Percentiles rank a stretch among this genome's conserved stretches.
These are phyloP conservation scores for Eucalyptus pauciflora DNA, from an alignment of 345 rosid species.

Conservation along the genomic window DNA sequence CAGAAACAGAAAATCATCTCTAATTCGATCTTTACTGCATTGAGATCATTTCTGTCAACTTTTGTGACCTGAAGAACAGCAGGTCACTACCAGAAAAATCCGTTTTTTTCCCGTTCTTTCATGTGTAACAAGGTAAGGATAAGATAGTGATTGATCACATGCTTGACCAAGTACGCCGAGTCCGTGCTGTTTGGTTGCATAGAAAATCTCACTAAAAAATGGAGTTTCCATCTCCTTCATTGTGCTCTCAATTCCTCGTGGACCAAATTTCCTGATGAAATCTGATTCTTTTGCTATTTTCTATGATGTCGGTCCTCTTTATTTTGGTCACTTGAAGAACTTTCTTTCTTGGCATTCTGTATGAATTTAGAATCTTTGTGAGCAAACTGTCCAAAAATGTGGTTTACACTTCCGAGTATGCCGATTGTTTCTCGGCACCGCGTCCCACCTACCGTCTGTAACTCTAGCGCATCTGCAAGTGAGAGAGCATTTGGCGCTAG, in stretches of 20 bases:
- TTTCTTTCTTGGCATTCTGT: not conserved
- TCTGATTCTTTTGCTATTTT: not conserved
- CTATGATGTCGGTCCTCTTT: not conserved
- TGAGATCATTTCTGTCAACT: not conserved
- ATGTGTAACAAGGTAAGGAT: not conserved
- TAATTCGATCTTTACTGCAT: not conserved
- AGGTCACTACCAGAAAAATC: not conserved
- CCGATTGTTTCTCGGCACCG: not conserved
- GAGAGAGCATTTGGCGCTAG: not conserved
- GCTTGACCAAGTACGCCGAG: not conserved
- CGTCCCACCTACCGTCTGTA: not conserved
- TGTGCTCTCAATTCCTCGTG: not conserved
- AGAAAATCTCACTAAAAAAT: not conserved
- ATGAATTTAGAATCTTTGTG: not conserved
- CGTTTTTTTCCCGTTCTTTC: not conserved
- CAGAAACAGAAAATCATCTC: not conserved
- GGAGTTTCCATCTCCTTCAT: not conserved
- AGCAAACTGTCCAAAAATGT: not conserved
- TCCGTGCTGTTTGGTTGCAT: not conserved
- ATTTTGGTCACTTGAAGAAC: not conserved
- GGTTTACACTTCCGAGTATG: not conserved
- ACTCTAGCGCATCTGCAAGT: not conserved
- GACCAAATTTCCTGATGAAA: not conserved
- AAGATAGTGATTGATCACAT: not conserved
- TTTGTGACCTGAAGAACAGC: not conserved